phyloP scores from a whole-genome alignment of 352 stramenopile genomes.

The Globisporangium viniferum region DNA sequence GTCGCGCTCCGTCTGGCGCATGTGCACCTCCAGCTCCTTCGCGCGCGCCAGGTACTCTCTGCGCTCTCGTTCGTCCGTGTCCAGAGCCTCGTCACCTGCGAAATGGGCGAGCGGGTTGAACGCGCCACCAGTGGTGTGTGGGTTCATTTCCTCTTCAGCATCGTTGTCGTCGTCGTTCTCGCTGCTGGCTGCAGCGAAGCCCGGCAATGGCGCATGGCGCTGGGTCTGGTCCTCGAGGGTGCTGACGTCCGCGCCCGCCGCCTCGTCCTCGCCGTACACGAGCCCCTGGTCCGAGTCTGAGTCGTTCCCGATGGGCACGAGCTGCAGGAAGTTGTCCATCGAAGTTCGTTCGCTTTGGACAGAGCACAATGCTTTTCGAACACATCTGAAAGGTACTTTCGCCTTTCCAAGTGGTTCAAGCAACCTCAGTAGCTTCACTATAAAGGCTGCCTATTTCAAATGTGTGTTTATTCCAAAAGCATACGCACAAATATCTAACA shows the following conservation, averaged over 20 bases:
- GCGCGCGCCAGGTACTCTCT: constrained; percentile 38
- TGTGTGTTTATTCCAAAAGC: no score
- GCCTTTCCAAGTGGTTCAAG: no score
- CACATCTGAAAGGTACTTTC: no score
- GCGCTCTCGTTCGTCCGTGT: constrained; percentile 33
- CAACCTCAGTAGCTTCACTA: no score
- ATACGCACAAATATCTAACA: no score
- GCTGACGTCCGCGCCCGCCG: constrained; percentile 8
- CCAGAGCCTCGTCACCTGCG: not conserved
- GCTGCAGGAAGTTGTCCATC: constrained; percentile 66
- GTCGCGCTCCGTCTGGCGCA: constrained; percentile 31
- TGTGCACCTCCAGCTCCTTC: constrained; percentile 31
- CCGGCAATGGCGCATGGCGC: constrained; percentile 18
- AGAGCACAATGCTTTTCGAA: no score
- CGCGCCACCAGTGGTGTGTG: not conserved
- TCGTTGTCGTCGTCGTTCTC: constrained; percentile 5
- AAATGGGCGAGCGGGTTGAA: not conserved
- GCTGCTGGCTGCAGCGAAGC: constrained; percentile 20
- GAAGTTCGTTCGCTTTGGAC: not conserved
- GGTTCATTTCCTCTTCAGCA: not conserved
- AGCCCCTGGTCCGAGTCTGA: constrained; percentile 31
- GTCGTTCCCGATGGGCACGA: constrained; percentile 39
- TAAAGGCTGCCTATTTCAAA: no score
- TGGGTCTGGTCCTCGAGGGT: constrained; percentile 27
- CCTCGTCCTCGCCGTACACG: constrained; percentile 52